Conservation (phyloP, 257 asterid species). For the Scutellaria baicalensis region DNA sequence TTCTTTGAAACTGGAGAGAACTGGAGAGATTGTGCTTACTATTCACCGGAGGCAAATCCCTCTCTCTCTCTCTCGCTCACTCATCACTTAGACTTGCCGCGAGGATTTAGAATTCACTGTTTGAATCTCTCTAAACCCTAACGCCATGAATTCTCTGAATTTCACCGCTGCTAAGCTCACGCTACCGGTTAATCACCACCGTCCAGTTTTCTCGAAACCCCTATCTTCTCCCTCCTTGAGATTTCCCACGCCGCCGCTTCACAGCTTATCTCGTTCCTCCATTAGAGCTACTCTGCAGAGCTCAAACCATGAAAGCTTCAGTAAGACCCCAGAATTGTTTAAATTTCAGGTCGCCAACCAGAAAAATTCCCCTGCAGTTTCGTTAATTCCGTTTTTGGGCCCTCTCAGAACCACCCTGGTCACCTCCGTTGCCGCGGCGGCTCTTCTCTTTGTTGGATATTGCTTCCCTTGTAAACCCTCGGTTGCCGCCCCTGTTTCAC, state of each 20-base stretch:
- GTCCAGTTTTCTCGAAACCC: slow-evolving; percentile 20
- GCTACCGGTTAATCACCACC: slow-evolving; percentile 22
- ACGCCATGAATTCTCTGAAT: slow-evolving; percentile 38
- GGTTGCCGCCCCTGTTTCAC: slow-evolving; percentile 20
- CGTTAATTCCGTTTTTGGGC: slow-evolving; percentile 14
- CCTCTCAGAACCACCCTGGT: slow-evolving; percentile 31
- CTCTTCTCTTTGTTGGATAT: slow-evolving; percentile 31
- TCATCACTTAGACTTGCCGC: not conserved
- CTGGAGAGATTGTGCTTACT: not conserved
- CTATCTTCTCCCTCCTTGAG: slow-evolving; percentile 20
- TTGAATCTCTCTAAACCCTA: slow-evolving; percentile 27
- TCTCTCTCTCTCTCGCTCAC: too few species aligned
- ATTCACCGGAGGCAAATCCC: not conserved
- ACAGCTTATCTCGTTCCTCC: slow-evolving; percentile 16
- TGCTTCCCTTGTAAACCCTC: slow-evolving; percentile 14
- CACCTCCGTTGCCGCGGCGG: slow-evolving; percentile 44
- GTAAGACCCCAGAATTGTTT: not conserved
- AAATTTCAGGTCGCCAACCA: not conserved
- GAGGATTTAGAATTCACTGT: slow-evolving; percentile 27
- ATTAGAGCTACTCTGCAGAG: slow-evolving; percentile 25
- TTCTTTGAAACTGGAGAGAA: slow-evolving; percentile 6
- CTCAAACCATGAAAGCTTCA: slow-evolving; percentile 1
- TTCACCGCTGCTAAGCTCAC: slow-evolving; percentile 23
- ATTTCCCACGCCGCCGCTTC: slow-evolving; percentile 23
- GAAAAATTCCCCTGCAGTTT: not conserved